Evolutionary conservation across 495 filamentous ascomycete species (phyloP).

Genomic region (Tuber borchii): DNA sequence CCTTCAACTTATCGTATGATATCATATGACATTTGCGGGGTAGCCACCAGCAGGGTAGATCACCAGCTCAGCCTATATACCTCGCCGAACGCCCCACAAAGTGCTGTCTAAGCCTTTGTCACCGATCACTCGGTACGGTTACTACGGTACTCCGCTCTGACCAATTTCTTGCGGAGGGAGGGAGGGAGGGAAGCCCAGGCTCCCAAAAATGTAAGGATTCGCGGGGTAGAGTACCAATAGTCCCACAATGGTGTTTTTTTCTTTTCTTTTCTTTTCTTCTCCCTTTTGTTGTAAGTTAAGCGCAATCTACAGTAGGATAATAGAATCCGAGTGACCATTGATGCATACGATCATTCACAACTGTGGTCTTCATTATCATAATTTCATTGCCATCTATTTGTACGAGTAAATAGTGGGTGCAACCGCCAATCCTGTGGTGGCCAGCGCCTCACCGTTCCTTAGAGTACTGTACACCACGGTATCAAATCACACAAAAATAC

Average conservation of each 20-base stretch:
- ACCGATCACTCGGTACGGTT: background rate
- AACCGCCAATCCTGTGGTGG: no score
- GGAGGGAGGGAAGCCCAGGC: background rate
- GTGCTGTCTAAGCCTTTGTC: background rate
- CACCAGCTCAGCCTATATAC: background rate
- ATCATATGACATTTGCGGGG: background rate
- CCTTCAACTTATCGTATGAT: background rate
- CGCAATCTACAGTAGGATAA: background rate
- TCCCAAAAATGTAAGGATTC: background rate
- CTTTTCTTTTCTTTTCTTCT: no score
- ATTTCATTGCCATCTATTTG: no score
- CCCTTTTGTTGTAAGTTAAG: background rate
- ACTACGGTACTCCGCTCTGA: background rate
- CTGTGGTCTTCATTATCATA: no score
- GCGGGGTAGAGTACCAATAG: background rate
- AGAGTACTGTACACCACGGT: background rate
- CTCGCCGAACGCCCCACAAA: background rate
- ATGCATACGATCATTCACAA: background rate
- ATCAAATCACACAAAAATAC: background rate
- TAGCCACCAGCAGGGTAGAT: background rate
- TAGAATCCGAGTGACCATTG: background rate
- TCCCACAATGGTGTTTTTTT: background rate
- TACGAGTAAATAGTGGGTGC: no score
- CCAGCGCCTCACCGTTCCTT: background rate
- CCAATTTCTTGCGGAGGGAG: background rate